These are phyloP conservation scores for Tetrahymena elliotti DNA, from an alignment of 73 alveolate species.

Conservation along the genomic window DNA sequence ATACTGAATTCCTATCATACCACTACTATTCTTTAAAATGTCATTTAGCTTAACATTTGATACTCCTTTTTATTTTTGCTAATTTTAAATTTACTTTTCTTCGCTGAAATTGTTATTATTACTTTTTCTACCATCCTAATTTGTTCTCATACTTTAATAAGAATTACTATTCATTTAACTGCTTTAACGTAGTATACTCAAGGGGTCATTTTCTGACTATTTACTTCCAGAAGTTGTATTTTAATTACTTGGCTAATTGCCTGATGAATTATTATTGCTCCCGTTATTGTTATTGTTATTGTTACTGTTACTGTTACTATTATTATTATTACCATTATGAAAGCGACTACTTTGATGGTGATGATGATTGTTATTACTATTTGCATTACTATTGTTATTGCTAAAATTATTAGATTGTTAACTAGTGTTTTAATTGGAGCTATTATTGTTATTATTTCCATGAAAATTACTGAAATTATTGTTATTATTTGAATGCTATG, in stretches of 20 bases:
- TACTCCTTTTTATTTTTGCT: neutral
- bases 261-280: neutral
- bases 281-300: neutral
- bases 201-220: neutral
- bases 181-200: neutral
- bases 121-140: neutral
- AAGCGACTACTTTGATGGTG: neutral
- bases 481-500: neutral
- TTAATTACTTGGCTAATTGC: neutral
- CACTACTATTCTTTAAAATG: neutral
- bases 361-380: neutral
- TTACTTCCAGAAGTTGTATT: neutral
- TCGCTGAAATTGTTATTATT: neutral
- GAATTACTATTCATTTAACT: neutral
- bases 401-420: neutral
- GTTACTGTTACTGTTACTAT: neutral
- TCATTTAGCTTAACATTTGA: neutral
- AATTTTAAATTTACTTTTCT: neutral
- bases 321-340: neutral
- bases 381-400: too few species aligned
- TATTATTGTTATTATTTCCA: too few species aligned
- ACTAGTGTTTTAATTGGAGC: neutral
- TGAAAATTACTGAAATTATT: neutral
- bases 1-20: neutral
- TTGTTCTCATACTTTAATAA: neutral